phyloP scores from a whole-genome alignment of 2,329 filamentous ascomycete species.

The Hypoxylon sp. region DNA sequence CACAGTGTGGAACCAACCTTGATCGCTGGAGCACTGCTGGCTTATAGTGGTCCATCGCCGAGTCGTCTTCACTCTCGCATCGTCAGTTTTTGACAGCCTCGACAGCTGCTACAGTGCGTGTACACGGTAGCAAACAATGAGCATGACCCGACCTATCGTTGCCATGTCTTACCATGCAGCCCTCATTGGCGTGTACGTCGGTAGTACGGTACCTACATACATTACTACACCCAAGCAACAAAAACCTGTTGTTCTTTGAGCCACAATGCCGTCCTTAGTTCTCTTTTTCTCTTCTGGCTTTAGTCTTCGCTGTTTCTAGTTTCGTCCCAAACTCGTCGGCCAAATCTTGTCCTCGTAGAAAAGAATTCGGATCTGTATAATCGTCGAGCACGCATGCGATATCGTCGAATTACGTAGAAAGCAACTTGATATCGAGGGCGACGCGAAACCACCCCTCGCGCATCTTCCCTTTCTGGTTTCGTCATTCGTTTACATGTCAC shows the following conservation, averaged over 20 bases:
- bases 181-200: too few species aligned
- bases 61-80: neutral
- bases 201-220: too few species aligned
- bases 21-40: conserved; percentile 6
- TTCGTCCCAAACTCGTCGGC: neutral
- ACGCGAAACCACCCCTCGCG: conserved; percentile 5
- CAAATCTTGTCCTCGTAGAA: neutral
- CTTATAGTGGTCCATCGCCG: neutral
- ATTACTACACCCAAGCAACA: neutral
- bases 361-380: conserved; percentile 1
- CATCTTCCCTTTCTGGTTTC: conserved; percentile 14
- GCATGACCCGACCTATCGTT: conserved; percentile 7
- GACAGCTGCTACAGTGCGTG: neutral
- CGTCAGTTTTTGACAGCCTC: too few species aligned
- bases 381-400: neutral
- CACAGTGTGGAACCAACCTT: conserved; percentile 17
- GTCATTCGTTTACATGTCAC: conserved; percentile 27
- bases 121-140: too few species aligned
- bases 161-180: conserved; percentile 15
- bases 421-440: conserved; percentile 5
- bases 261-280: conserved; percentile 3
- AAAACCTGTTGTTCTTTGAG: conserved; percentile 7
- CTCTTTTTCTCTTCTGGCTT: conserved; percentile 2
- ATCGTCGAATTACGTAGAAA: neutral
- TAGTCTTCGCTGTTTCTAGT: neutral